These are phyloP conservation scores for Boeremia lycopersici DNA, from an alignment of 2,329 filamentous ascomycete species.

Conservation along the genomic window DNA sequence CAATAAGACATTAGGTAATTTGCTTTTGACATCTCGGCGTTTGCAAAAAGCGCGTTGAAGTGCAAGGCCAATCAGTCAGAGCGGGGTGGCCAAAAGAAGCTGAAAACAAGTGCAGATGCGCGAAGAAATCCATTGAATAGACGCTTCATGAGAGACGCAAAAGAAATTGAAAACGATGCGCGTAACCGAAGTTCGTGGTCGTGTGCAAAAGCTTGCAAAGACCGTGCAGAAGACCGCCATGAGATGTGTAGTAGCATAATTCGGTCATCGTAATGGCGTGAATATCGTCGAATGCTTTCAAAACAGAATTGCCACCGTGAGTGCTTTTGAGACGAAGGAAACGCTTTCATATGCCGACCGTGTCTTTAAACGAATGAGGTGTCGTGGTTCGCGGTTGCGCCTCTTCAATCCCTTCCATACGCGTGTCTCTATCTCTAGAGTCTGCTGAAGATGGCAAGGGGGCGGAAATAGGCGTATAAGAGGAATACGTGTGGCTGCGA, in stretches of 20 bases:
- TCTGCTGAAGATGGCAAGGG: constrained; percentile 42
- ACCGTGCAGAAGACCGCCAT: constrained; percentile 45
- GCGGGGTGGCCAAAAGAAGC: constrained; percentile 24
- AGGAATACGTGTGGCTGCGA: constrained; percentile 39
- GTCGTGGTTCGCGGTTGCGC: constrained; percentile 47
- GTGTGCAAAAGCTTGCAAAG: constrained; percentile 34
- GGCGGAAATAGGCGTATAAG: constrained; percentile 46
- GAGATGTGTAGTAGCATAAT: constrained; percentile 28
- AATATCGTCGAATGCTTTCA: constrained; percentile 48
- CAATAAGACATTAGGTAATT: constrained; percentile 47
- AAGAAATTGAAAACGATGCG: constrained; percentile 26
- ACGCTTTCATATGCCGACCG: constrained; percentile 50
- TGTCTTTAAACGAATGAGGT: constrained; percentile 52
- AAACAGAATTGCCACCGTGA: constrained; percentile 47
- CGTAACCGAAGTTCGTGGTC: constrained; percentile 27
- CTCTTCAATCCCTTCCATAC: constrained; percentile 49
- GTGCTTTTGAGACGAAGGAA: constrained; percentile 48
- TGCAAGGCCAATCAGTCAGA: constrained; percentile 29
- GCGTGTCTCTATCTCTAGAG: constrained; percentile 39
- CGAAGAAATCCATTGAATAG: constrained; percentile 16
- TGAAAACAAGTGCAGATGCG: constrained; percentile 16
- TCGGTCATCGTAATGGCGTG: constrained; percentile 49
- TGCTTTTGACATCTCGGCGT: constrained; percentile 41
- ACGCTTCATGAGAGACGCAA: constrained; percentile 16
- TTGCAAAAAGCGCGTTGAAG: constrained; percentile 37